Evolutionary conservation across 192 early-diverging fungal species (phyloP).

Genomic region (Obelidium mucronatum): DNA sequence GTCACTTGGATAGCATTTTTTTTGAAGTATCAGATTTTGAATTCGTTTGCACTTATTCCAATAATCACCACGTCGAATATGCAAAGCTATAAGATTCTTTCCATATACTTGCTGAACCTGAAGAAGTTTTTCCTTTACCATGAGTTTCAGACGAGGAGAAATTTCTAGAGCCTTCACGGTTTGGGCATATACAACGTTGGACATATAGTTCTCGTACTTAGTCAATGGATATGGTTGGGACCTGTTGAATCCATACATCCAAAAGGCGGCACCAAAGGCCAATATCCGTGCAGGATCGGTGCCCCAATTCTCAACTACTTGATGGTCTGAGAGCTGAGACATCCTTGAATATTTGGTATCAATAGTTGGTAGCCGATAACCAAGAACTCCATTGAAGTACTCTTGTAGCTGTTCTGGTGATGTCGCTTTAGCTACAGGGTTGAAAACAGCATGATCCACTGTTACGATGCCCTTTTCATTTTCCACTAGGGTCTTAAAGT

Average conservation of each 20-base stretch:
- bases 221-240: constrained; percentile 42
- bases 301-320: constrained; percentile 24
- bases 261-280: constrained; percentile 44
- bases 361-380: constrained; percentile 9
- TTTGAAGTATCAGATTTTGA: background rate
- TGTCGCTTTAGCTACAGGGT: constrained; percentile 46
- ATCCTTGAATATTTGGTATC: background rate
- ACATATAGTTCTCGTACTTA: constrained; percentile 35
- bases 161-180: background rate
- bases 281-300: background rate
- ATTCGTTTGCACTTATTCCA: constrained; percentile 45
- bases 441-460: constrained; percentile 34
- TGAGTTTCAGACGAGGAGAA: background rate
- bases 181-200: constrained; percentile 2
- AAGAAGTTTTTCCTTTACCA: background rate
- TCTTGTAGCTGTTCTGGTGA: constrained; percentile 33
- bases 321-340: constrained; percentile 18
- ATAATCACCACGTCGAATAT: constrained; percentile 46
- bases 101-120: too few species aligned
- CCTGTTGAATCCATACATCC: constrained; percentile 46
- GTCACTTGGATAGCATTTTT: constrained; percentile 29
- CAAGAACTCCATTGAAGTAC: constrained; percentile 38
- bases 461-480: background rate
- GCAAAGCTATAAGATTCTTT: constrained; percentile 38
- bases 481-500: constrained; percentile 3